Conservation (phyloP, 1,139 yeast genomes). For the Taiozyma onychis region DNA sequence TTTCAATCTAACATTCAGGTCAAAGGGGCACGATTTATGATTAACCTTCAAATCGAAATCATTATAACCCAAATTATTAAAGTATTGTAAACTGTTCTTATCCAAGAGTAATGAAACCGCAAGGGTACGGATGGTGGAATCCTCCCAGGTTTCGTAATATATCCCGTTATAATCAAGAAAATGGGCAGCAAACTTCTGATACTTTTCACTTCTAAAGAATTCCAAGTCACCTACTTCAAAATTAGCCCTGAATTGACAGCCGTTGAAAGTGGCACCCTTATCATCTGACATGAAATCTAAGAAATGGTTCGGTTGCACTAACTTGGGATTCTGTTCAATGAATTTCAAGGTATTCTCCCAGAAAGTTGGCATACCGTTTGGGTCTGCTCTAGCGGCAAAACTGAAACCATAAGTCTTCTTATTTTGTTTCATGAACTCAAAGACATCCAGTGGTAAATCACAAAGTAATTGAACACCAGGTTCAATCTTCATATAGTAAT, state of each 20-base stretch:
- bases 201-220: slow-evolving; percentile 47
- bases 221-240: slow-evolving; percentile 51
- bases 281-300: slow-evolving; percentile 52
- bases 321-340: slow-evolving; percentile 38
- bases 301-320: slow-evolving; percentile 41
- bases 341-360: slow-evolving; percentile 54
- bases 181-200: slow-evolving; percentile 40
- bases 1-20: slow-evolving; percentile 34
- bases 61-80: slow-evolving; percentile 49
- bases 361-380: slow-evolving; percentile 48
- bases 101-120: slow-evolving; percentile 47
- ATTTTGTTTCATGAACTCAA: slow-evolving; percentile 54
- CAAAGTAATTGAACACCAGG: slow-evolving; percentile 59
- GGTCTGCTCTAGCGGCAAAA: slow-evolving; percentile 53
- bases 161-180: slow-evolving; percentile 49
- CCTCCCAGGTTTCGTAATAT: slow-evolving; percentile 62
- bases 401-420: slow-evolving; percentile 61
- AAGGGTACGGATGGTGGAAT: slow-evolving; percentile 55
- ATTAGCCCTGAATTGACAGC: slow-evolving; percentile 57
- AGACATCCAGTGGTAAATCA: slow-evolving; percentile 61
- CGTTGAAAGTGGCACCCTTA: slow-evolving; percentile 44
- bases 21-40: slow-evolving; percentile 58
- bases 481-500: slow-evolving; percentile 72
- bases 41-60: slow-evolving; percentile 29
- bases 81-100: slow-evolving; percentile 42